A percentile compares a stretch with the other conserved stretches of the same genome.
phyloP scores from a whole-genome alignment of 768 basidiomycete genomes.

The Boletus tomentosulus region DNA sequence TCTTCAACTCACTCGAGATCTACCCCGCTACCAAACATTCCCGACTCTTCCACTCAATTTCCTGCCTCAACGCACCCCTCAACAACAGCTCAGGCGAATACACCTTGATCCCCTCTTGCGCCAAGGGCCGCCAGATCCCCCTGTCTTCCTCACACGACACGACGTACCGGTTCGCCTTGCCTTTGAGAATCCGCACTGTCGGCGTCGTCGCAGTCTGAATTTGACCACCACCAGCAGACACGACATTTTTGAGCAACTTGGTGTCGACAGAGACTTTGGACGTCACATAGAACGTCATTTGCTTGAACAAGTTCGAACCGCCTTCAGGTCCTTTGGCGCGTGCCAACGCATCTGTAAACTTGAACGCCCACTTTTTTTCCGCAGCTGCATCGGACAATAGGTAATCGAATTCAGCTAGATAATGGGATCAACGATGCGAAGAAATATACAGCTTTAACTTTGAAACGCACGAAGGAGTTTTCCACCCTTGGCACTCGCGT shows the following conservation, averaged over 20 bases:
- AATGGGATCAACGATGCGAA: background rate
- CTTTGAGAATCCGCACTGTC: slow-evolving; percentile 51
- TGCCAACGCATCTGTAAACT: slow-evolving; percentile 53
- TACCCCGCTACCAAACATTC: slow-evolving; percentile 19
- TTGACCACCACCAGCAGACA: slow-evolving; percentile 60
- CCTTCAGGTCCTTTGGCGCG: slow-evolving; percentile 47
- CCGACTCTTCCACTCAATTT: slow-evolving; percentile 57
- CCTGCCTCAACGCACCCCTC: slow-evolving; percentile 58
- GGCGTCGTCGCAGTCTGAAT: slow-evolving; percentile 50
- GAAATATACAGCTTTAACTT: background rate
- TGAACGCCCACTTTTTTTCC: slow-evolving; percentile 67
- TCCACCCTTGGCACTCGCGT: slow-evolving; percentile 50
- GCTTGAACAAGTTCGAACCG: slow-evolving; percentile 53
- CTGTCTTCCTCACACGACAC: slow-evolving; percentile 65
- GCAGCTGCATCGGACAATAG: slow-evolving; percentile 53
- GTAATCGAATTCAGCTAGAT: slow-evolving; percentile 60
- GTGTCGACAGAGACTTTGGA: slow-evolving; percentile 54
- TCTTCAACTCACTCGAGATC: background rate
- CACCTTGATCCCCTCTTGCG: slow-evolving; percentile 46
- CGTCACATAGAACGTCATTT: slow-evolving; percentile 73
- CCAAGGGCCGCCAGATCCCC: slow-evolving; percentile 62
- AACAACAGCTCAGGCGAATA: slow-evolving; percentile 69
- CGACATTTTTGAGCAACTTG: slow-evolving; percentile 64
- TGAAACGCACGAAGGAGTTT: slow-evolving; percentile 57
- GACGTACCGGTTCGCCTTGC: slow-evolving; percentile 49